Base-by-base conservation (phyloP, 192 early-diverging fungal species). In the Dimargaris cristalligena region DNA sequence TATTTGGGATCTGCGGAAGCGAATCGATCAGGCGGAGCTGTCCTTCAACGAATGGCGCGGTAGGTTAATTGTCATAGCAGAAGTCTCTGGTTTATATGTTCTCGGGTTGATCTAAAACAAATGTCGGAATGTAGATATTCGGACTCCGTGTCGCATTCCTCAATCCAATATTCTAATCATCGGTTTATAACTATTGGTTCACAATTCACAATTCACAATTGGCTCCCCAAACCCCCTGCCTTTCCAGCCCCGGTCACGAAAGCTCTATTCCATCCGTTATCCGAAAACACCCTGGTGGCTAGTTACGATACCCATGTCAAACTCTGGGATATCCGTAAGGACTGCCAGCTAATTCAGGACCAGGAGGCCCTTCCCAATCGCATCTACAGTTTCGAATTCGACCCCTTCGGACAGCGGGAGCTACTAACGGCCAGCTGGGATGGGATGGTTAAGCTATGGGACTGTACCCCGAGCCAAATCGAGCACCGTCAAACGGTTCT, bases 1-100 rank as follows among this genome's bases (percentile, higher is more conserved):
- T 13, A 1, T 56, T 2, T 56, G 54, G 54, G 54, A 56, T 38
- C 29, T 56, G 34, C 54, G 54, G 18, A 56, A 11, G 1, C 54
- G 54, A 2, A 26, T 23, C 16, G 54, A 56, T 29, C 30, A 33
- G 16, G 16, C 54, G 2, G 18, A 29, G 13, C 1, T 23, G 13
- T 22, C 34, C 2, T 18, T 56, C 4, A 22, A 26, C 31, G 30
- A 56, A 16, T 56, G 54, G 54, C 26, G 31, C 9, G 13, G 49
- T 50, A 46, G 23, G 45, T 46, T 2, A 10, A 10, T 18, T 44
- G 18, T 11, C 23, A 22, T 46, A 46, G 1, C 23, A 11, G 20
- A 4, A 10, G 11, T 22, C 45, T 4, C 2, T 16, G 10, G 18
- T 46, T 4, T 11, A 3, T 3, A 22, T 44, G 18, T 46, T 4